Evolutionary conservation across 495 filamentous ascomycete genomes (phyloP).

Genomic region (Aspergillus taichungensis): DNA sequence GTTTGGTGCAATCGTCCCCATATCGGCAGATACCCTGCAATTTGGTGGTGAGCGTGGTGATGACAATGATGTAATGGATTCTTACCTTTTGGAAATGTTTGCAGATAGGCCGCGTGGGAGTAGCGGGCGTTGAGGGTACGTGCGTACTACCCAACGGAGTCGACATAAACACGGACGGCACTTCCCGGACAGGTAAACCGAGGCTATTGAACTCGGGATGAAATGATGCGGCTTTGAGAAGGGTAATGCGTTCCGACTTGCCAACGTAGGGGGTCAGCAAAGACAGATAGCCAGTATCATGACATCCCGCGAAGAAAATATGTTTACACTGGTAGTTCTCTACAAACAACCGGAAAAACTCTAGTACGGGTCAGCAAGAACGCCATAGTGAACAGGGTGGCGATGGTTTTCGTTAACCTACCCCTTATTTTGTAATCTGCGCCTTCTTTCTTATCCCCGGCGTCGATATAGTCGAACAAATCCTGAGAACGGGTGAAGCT

Average conservation of each 20-base stretch:
- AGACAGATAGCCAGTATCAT: slow-evolving; percentile 51
- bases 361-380: slow-evolving; percentile 16
- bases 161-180: slow-evolving; percentile 38
- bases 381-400: neutral
- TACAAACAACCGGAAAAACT: slow-evolving; percentile 47
- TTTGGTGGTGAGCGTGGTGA: no score
- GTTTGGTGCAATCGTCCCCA: slow-evolving; percentile 30
- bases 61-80: no score
- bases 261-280: slow-evolving; percentile 44
- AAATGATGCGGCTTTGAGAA: slow-evolving; percentile 38
- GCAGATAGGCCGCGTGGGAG: slow-evolving; percentile 22
- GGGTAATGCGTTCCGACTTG: slow-evolving; percentile 40
- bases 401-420: slow-evolving; percentile 10
- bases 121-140: slow-evolving; percentile 1
- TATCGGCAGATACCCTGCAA: slow-evolving; percentile 32
- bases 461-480: slow-evolving; percentile 54
- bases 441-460: slow-evolving; percentile 52
- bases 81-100: slow-evolving; percentile 33
- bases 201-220: slow-evolving; percentile 27
- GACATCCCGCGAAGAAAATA: slow-evolving; percentile 56
- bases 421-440: slow-evolving; percentile 52
- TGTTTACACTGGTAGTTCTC: slow-evolving; percentile 57
- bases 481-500: slow-evolving; percentile 52
- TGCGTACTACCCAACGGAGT: slow-evolving; percentile 17
- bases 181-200: slow-evolving; percentile 32